Base-by-base conservation (phyloP, 1,139 yeast genomes). In the Barnettozyma hawaiiensis region DNA sequence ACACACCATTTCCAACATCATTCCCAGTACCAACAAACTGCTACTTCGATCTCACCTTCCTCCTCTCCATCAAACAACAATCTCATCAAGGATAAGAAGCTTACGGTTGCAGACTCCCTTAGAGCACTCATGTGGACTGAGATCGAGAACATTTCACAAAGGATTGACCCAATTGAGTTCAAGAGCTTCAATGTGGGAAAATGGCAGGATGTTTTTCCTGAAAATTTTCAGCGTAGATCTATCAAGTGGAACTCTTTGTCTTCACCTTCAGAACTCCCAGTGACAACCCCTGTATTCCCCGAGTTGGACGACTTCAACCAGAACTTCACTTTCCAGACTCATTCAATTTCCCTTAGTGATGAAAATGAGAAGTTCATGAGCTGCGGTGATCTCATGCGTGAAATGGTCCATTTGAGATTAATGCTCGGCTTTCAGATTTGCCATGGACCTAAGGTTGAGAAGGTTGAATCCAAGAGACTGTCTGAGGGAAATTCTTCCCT, bases 221-320 rank as follows among this genome's bases (percentile, higher is more conserved):
- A 73, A 12, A 74, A 76, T 35, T 76, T 80, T 20, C 77, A 75
- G 42, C 68, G 89, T 37, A 75, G 79, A 51, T 70, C 65, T n/a
- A 82, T 90, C 36, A 90, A 90, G 58, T 94, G 98, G 98, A 75
- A 86, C 45, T 90, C 97, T 0, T 71, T 94, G 43, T 84, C 87
- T 28, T 79, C 96, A 0, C 99, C 99, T 0, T 97, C 97, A 0
- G 82, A 95, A 4, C 66, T 94, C 20, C 99, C 99, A 0, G 68
- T 84, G 0, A 79, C 86, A 1, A 80, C 95, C 0, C 76, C 84
- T 1, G 70, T 81, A 8, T 87, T 90, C 55, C 97, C 97, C 0
- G 64, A 81, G 0, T 65, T 70, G 5, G 67, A 71, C 7, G 92
- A 85, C 48, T 78, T 90, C 53, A 75, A 78, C 41, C 66, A 69